Conservation (phyloP, 1,284 basidiomycete genomes). For the Ustilago bromivora region DNA sequence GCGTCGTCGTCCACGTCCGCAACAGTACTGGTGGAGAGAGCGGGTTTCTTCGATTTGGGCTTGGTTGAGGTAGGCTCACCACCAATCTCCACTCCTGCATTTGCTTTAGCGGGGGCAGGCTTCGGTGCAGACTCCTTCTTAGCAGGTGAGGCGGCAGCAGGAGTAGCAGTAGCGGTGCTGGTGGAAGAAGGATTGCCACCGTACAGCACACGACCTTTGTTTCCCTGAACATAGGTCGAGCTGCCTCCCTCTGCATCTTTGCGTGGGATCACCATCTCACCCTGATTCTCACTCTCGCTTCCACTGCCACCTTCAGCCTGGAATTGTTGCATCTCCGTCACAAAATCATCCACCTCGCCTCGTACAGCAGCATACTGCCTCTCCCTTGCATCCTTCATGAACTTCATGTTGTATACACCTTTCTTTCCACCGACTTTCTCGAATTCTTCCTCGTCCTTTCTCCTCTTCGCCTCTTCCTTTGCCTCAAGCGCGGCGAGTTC, state of each 20-base stretch:
- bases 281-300: slow-evolving; percentile 20
- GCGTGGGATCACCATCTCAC: slow-evolving; percentile 19
- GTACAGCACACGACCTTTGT: slow-evolving; percentile 59
- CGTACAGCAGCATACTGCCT: slow-evolving; percentile 47
- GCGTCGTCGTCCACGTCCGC: slow-evolving; percentile 11
- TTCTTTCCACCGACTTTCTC: slow-evolving; percentile 52
- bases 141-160: background rate
- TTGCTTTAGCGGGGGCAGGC: background rate
- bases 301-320: slow-evolving; percentile 24
- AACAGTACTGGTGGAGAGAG: background rate
- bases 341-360: slow-evolving; percentile 57
- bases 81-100: slow-evolving; percentile 23
- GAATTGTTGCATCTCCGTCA: slow-evolving; percentile 40
- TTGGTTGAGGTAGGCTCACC: slow-evolving; percentile 19
- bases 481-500: slow-evolving; percentile 53
- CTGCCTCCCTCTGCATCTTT: slow-evolving; percentile 9
- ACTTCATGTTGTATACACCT: slow-evolving; percentile 68
- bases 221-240: slow-evolving; percentile 38
- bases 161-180: background rate
- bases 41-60: slow-evolving; percentile 4
- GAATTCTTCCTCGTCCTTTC: slow-evolving; percentile 45
- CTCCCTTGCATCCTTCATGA: slow-evolving; percentile 68
- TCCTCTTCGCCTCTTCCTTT: slow-evolving; percentile 37
- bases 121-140: background rate
- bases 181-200: slow-evolving; percentile 22